These are phyloP conservation scores for Salix udensis DNA, from an alignment of 345 rosid genomes.

Conservation along the genomic window DNA sequence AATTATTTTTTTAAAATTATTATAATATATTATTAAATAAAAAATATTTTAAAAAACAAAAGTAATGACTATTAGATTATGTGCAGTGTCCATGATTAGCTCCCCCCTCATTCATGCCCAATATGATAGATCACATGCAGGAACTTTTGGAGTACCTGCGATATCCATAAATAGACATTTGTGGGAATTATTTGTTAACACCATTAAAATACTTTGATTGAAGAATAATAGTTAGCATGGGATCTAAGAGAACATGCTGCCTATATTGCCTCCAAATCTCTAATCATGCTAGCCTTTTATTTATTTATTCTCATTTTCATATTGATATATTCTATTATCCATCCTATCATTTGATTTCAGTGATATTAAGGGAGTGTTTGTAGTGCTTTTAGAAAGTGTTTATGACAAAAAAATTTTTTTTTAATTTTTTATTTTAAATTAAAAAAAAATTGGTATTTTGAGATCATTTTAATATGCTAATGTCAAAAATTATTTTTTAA, in stretches of 20 bases:
- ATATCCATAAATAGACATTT: slow-evolving; percentile 4
- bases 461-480: fast-evolving
- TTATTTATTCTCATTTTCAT: not conserved
- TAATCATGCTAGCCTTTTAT: slow-evolving; percentile 24
- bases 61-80: slow-evolving; percentile 1
- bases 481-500: too few relatives aligned
- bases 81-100: slow-evolving; percentile 25
- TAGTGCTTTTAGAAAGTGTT: too few relatives aligned
- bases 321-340: not conserved
- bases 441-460: too few relatives aligned
- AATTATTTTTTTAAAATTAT: too few relatives aligned
- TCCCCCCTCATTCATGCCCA: slow-evolving; percentile 21
- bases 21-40: too few relatives aligned
- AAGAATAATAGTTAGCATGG: slow-evolving; percentile 32
- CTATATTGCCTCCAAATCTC: slow-evolving; percentile 32
- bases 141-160: slow-evolving; percentile 16
- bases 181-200: not conserved
- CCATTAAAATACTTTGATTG: slow-evolving; percentile 18
- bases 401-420: too few relatives aligned
- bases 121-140: slow-evolving; percentile 32
- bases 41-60: too few relatives aligned
- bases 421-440: too few relatives aligned
- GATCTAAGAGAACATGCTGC: slow-evolving; percentile 48
- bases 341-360: slow-evolving; percentile 2
- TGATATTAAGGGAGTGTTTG: too few relatives aligned